Percentiles rank a stretch among this genome's conserved stretches.
phyloP scores from a whole-genome alignment of 129 eudicot species.

The Apium graveolens region DNA sequence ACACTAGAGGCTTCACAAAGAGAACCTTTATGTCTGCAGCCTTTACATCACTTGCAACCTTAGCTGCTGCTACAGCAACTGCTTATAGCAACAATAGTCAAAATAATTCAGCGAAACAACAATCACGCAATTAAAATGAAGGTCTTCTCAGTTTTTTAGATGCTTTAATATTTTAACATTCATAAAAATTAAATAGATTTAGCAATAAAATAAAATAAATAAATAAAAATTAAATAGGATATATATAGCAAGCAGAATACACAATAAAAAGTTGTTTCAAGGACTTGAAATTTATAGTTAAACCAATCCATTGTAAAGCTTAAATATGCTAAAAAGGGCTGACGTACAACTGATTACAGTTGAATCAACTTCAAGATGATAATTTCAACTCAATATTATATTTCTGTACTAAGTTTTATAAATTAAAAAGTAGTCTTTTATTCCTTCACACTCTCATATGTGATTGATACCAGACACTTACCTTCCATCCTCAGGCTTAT shows the following conservation, averaged over 20 bases:
- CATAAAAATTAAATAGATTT: neutral
- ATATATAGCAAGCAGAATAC: neutral
- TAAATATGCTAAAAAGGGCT: neutral
- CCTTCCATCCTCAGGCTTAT: neutral
- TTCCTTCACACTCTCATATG: neutral
- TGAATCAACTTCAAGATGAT: neutral
- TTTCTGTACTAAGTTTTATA: neutral
- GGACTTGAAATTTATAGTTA: neutral
- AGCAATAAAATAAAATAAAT: too few species aligned
- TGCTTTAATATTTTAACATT: neutral
- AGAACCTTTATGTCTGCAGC: slow-evolving; percentile 83
- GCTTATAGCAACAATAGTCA: slow-evolving; percentile 18
- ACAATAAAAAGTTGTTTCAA: neutral
- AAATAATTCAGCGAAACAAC: neutral
- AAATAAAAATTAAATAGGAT: neutral
- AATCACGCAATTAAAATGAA: slow-evolving; percentile 1
- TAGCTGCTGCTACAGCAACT: slow-evolving; percentile 94
- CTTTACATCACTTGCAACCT: slow-evolving; percentile 90
- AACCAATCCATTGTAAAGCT: neutral
- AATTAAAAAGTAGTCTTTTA: neutral
- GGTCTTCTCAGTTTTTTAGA: neutral
- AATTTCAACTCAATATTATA: neutral
- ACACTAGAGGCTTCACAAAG: slow-evolving; percentile 89
- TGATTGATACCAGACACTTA: neutral
- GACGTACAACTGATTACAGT: neutral